Evolutionary conservation across 139 green algal genomes (phyloP).

Genomic region (Tetradesmus obliquus): DNA sequence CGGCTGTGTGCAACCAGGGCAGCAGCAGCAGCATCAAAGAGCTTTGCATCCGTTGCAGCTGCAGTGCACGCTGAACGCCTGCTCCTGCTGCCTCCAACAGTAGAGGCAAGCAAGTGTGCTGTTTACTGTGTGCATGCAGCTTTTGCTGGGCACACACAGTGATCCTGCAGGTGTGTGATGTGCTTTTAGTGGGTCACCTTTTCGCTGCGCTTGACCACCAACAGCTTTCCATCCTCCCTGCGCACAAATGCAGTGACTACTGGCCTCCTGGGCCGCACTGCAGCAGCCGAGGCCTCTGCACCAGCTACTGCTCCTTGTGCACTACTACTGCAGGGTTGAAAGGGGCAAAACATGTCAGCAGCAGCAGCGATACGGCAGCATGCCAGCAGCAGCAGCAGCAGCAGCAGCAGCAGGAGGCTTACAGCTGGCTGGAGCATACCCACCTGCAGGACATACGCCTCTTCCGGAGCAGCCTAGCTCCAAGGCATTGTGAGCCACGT

Average conservation of each 20-base stretch:
- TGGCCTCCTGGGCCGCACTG: not conserved
- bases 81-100: not conserved
- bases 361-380: not conserved
- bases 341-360: not conserved
- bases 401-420: not conserved
- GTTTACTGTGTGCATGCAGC: too few relatives aligned
- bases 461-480: not conserved
- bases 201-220: conserved; percentile 56
- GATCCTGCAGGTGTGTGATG: too few relatives aligned
- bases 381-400: not conserved
- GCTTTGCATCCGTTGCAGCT: not conserved
- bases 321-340: not conserved
- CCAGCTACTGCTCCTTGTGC: not conserved
- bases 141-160: too few relatives aligned
- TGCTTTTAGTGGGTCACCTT: not conserved
- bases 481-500: not conserved
- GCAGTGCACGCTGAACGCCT: not conserved
- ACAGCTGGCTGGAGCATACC: not conserved
- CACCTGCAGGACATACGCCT: not conserved
- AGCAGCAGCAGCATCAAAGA: not conserved
- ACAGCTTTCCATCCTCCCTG: conserved; percentile 33
- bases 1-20: not conserved
- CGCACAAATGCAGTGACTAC: conserved; percentile 59
- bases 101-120: too few relatives aligned
- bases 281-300: not conserved